phyloP scores from a whole-genome alignment of 352 stramenopile genomes.

The Globisporangium takayamanum region DNA sequence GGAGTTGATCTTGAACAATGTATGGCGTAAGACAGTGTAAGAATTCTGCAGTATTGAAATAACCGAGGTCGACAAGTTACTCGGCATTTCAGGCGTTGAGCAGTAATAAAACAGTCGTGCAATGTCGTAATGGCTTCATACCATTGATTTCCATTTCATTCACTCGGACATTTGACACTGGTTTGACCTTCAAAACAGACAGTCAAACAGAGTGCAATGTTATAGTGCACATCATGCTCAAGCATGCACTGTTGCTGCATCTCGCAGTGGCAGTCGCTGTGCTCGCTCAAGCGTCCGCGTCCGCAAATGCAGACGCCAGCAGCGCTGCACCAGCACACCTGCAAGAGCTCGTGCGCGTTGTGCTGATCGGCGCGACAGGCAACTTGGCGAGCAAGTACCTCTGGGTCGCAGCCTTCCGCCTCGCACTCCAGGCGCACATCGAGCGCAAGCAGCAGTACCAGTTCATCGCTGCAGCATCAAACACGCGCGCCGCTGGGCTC shows the following conservation, averaged over 20 bases:
- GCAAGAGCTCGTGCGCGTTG: slow-evolving; percentile 26
- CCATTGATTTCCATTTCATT: too few relatives aligned
- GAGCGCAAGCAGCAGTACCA: slow-evolving; percentile 11
- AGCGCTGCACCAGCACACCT: not conserved
- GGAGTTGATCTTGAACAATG: not conserved
- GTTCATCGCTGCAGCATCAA: slow-evolving; percentile 41
- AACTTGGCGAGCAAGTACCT: slow-evolving; percentile 83
- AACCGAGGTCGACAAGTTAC: not conserved
- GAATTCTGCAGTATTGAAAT: not conserved
- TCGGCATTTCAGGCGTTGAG: not conserved
- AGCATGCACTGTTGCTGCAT: too few relatives aligned
- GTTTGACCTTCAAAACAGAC: not conserved
- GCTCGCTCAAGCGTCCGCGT: not conserved
- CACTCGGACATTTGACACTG: not conserved
- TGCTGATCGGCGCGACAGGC: slow-evolving; percentile 66
- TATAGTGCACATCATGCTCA: too few relatives aligned
- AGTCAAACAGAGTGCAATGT: too few relatives aligned
- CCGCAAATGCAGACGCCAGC: not conserved
- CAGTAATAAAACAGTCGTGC: not conserved
- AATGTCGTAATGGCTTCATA: not conserved
- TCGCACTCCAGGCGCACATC: slow-evolving; percentile 29
- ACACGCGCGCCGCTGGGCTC: slow-evolving; percentile 18
- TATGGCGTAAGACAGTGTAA: not conserved
- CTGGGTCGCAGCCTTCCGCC: slow-evolving; percentile 63
- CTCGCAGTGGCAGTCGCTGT: too few relatives aligned